Conservation (phyloP, 129 eudicot species). For the Mikania micrantha region DNA sequence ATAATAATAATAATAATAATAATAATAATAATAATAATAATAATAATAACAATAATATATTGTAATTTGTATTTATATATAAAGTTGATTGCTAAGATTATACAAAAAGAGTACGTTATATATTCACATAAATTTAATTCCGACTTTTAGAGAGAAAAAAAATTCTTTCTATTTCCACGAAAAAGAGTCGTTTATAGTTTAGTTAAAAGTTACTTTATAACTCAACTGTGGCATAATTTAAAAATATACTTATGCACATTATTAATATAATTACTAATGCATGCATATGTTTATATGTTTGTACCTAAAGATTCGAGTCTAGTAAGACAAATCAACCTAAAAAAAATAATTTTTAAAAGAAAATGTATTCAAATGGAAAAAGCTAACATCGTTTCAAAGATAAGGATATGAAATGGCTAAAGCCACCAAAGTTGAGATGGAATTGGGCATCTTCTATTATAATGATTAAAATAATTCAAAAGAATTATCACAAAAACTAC, state of each 20-base stretch:
- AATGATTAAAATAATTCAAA: neutral
- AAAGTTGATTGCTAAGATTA: neutral
- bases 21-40: too few relatives aligned
- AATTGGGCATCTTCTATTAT: constrained; percentile 8
- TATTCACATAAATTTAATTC: neutral
- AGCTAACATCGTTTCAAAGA: neutral
- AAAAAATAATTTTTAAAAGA: too few relatives aligned
- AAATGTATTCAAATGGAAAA: too few relatives aligned
- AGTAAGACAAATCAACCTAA: too few relatives aligned
- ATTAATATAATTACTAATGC: too few relatives aligned
- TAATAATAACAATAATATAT: neutral
- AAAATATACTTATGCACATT: neutral
- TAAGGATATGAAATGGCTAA: neutral
- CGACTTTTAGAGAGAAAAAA: neutral
- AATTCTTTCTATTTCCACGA: too few relatives aligned
- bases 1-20: too few relatives aligned
- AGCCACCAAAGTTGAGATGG: constrained; percentile 25
- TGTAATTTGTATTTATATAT: neutral
- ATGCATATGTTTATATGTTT: too few relatives aligned
- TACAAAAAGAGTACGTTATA: neutral
- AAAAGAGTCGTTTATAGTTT: too few relatives aligned
- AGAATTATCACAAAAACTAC: constrained; percentile 7
- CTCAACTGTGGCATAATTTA: neutral
- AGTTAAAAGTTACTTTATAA: too few relatives aligned
- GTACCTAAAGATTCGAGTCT: too few relatives aligned